These are phyloP conservation scores for Thermothelomyces thermophilus DNA, from an alignment of 2,329 filamentous ascomycete species.

Conservation along the genomic window DNA sequence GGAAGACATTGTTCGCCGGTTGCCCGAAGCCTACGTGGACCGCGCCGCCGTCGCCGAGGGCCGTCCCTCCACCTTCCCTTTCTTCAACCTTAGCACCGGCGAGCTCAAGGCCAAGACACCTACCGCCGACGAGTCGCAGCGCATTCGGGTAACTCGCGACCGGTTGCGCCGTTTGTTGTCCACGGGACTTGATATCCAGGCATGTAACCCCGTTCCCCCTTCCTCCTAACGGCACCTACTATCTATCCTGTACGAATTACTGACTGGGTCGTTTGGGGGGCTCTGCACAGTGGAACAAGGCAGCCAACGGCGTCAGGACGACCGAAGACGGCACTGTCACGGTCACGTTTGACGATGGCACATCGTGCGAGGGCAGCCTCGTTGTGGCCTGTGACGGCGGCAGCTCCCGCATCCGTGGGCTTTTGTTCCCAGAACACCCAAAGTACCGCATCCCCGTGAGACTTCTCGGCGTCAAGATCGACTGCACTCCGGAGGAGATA, in stretches of 20 bases:
- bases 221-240: too few species aligned
- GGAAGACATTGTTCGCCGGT: constrained; percentile 35
- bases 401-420: constrained; percentile 36
- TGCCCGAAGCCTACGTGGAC: constrained; percentile 49
- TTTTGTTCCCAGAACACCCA: constrained; percentile 31
- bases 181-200: constrained; percentile 41
- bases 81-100: constrained; percentile 49
- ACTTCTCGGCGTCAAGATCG: constrained; percentile 41
- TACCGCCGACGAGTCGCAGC: constrained; percentile 36
- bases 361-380: constrained; percentile 35
- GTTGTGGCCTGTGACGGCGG: constrained; percentile 47
- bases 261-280: neutral
- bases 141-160: constrained; percentile 43
- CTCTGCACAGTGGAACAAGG: constrained; percentile 35
- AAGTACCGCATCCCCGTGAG: constrained; percentile 41
- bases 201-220: too few species aligned
- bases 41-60: constrained; percentile 42
- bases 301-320: constrained; percentile 29
- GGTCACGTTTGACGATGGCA: constrained; percentile 42
- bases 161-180: constrained; percentile 41
- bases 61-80: constrained; percentile 43
- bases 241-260: too few species aligned
- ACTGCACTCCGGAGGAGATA: constrained; percentile 36
- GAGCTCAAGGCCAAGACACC: constrained; percentile 37
- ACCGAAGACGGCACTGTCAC: constrained; percentile 31